A percentile compares a stretch with the other conserved stretches of the same genome.
phyloP scores from a whole-genome alignment of 2,329 filamentous ascomycete genomes.

The Rhinocladiella similis region DNA sequence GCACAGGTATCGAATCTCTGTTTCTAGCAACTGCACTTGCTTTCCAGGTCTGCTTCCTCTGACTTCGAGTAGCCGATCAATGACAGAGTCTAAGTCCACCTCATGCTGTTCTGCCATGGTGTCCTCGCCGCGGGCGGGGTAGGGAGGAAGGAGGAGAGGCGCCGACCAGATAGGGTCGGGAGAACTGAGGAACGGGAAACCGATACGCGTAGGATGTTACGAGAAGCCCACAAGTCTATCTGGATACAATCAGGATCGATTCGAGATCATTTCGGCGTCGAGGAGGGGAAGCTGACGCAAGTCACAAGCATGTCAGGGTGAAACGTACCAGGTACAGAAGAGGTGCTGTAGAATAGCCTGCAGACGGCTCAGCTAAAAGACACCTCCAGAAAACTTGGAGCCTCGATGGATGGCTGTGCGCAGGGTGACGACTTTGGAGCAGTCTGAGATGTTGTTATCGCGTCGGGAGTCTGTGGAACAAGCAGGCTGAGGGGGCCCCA shows the following conservation, averaged over 20 bases:
- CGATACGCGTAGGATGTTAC: slow-evolving; percentile 11
- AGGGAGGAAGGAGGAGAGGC: slow-evolving; percentile 22
- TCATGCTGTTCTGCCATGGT: slow-evolving; percentile 78
- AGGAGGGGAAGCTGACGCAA: slow-evolving; percentile 20
- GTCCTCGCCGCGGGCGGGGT: slow-evolving; percentile 31
- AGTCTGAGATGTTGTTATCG: slow-evolving; percentile 19
- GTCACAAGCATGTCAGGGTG: slow-evolving; percentile 4
- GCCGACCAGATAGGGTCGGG: slow-evolving; percentile 28
- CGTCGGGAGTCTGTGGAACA: slow-evolving; percentile 20
- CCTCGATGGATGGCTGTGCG: slow-evolving; percentile 4
- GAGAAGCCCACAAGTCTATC: slow-evolving; percentile 12
- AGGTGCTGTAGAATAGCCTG: slow-evolving; percentile 12
- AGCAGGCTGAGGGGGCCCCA: slow-evolving; percentile 19
- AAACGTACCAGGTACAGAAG: slow-evolving; percentile 18
- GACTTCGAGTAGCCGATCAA: slow-evolving; percentile 96
- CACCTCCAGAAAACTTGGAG: slow-evolving; percentile 3
- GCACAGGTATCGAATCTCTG: slow-evolving; percentile 95
- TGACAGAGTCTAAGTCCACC: slow-evolving; percentile 98
- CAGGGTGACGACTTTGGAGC: slow-evolving; percentile 3
- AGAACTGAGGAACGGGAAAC: slow-evolving; percentile 8
- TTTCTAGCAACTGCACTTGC: slow-evolving; percentile 94
- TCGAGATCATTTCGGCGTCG: slow-evolving; percentile 8
- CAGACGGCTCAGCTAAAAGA: slow-evolving; percentile 16
- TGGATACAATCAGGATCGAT: slow-evolving; percentile 5
- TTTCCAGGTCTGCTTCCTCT: slow-evolving; percentile 97